Percentiles rank a stretch among this genome's conserved stretches.
phyloP scores from a whole-genome alignment of 441 rosid genomes.

The Erysimum pusillum region DNA sequence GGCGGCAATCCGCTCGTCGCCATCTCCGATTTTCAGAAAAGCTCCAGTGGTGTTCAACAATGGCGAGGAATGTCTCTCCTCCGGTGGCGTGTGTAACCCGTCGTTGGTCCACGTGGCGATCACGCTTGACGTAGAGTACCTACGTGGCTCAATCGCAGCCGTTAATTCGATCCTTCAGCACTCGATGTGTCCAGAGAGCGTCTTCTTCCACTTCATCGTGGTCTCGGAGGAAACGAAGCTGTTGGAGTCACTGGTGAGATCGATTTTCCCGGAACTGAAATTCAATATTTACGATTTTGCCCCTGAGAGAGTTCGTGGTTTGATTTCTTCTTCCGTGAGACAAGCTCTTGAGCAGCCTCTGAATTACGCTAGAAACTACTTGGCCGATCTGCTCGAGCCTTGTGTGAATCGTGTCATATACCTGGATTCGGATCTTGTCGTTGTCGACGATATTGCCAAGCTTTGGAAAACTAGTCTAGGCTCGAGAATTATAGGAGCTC shows the following conservation, averaged over 20 bases:
- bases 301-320: slow-evolving; percentile 72
- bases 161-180: slow-evolving; percentile 82
- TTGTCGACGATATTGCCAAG: slow-evolving; percentile 81
- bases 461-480: slow-evolving; percentile 73
- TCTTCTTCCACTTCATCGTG: slow-evolving; percentile 87
- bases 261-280: slow-evolving; percentile 77
- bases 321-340: slow-evolving; percentile 87
- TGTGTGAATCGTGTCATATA: slow-evolving; percentile 80
- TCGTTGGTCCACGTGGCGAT: slow-evolving; percentile 49
- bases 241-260: slow-evolving; percentile 72
- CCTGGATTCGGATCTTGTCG: slow-evolving; percentile 83
- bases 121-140: slow-evolving; percentile 43
- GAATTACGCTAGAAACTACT: slow-evolving; percentile 88
- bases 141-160: slow-evolving; percentile 82
- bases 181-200: slow-evolving; percentile 74
- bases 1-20: slow-evolving; percentile 78
- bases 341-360: slow-evolving; percentile 91
- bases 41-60: slow-evolving; percentile 64
- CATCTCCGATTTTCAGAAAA: slow-evolving; percentile 50
- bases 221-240: slow-evolving; percentile 47
- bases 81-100: slow-evolving; percentile 43
- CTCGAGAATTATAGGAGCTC: slow-evolving; percentile 78
- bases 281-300: slow-evolving; percentile 81
- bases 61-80: slow-evolving; percentile 70
- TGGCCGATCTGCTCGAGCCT: slow-evolving; percentile 85